Conservation (phyloP, 2,329 filamentous ascomycete genomes). For the Calonectria hongkongensis region DNA sequence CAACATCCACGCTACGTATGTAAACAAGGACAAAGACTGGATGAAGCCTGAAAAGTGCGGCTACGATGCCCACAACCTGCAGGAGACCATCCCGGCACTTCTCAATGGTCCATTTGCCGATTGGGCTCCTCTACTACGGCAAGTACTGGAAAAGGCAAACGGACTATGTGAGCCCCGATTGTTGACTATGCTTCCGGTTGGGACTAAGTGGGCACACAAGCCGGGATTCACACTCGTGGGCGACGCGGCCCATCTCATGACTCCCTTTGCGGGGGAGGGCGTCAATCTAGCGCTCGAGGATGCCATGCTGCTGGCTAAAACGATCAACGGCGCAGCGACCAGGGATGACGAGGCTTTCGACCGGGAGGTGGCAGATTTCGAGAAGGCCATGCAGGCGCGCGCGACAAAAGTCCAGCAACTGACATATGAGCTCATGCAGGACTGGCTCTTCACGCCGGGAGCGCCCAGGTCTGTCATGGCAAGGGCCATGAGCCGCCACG, state of each 20-base stretch:
- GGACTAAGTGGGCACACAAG: slow-evolving; percentile 67
- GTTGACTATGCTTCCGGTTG: slow-evolving; percentile 73
- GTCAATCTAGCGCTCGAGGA: slow-evolving; percentile 76
- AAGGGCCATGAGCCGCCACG: slow-evolving; percentile 57
- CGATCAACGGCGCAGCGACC: slow-evolving; percentile 60
- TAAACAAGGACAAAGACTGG: slow-evolving; percentile 63
- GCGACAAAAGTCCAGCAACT: slow-evolving; percentile 62
- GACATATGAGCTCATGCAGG: slow-evolving; percentile 66
- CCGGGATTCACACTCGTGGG: slow-evolving; percentile 73
- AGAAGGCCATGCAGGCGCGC: slow-evolving; percentile 63
- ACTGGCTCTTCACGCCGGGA: slow-evolving; percentile 69
- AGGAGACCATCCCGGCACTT: slow-evolving; percentile 62
- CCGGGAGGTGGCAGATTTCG: slow-evolving; percentile 59
- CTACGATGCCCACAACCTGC: slow-evolving; percentile 64
- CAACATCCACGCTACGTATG: slow-evolving; percentile 61
- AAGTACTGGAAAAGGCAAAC: slow-evolving; percentile 63
- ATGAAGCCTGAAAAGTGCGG: slow-evolving; percentile 61
- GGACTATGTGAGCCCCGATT: slow-evolving; percentile 63
- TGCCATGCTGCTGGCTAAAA: slow-evolving; percentile 67
- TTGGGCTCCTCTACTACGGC: slow-evolving; percentile 65
- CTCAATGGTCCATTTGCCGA: slow-evolving; percentile 59
- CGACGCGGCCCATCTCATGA: slow-evolving; percentile 77
- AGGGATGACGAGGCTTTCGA: slow-evolving; percentile 56
- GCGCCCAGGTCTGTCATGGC: slow-evolving; percentile 66
- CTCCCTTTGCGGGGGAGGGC: slow-evolving; percentile 75